These are phyloP conservation scores for Triadica sebifera DNA, from an alignment of 345 rosid species.

Conservation along the genomic window DNA sequence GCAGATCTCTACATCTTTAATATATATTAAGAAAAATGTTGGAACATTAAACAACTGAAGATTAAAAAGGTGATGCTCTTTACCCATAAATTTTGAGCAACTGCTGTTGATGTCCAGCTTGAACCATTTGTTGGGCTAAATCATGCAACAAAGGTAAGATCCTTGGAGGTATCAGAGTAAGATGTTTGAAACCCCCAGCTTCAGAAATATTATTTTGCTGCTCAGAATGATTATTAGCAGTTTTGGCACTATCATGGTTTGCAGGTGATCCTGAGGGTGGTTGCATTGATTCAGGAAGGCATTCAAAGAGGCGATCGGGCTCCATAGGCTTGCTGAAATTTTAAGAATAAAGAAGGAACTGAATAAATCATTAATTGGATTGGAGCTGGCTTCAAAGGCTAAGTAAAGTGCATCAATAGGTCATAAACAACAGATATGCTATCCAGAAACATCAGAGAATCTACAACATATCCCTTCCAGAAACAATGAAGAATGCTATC, in stretches of 20 bases:
- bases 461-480: background rate
- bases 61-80: constrained; percentile 18
- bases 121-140: constrained; percentile 88
- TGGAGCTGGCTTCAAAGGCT: constrained; percentile 9
- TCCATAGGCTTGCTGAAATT: constrained; percentile 84
- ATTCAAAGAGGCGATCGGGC: constrained; percentile 91
- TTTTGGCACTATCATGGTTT: constrained; percentile 43
- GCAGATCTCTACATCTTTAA: background rate
- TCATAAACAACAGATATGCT: constrained; percentile 3
- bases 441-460: constrained; percentile 7
- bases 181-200: constrained; percentile 66
- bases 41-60: background rate
- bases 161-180: constrained; percentile 81
- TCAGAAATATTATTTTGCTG: constrained; percentile 54
- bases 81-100: constrained; percentile 73
- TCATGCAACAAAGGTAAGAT: constrained; percentile 87
- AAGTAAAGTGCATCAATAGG: background rate
- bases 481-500: constrained; percentile 6
- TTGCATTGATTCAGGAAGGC: constrained; percentile 89
- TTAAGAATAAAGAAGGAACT: constrained; percentile 9
- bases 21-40: background rate
- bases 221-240: constrained; percentile 49
- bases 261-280: constrained; percentile 69
- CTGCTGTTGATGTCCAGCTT: constrained; percentile 82
- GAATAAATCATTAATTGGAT: constrained; percentile 10